These are phyloP conservation scores for Melanogaster broomeanus DNA, from an alignment of 768 basidiomycete species.

Conservation along the genomic window DNA sequence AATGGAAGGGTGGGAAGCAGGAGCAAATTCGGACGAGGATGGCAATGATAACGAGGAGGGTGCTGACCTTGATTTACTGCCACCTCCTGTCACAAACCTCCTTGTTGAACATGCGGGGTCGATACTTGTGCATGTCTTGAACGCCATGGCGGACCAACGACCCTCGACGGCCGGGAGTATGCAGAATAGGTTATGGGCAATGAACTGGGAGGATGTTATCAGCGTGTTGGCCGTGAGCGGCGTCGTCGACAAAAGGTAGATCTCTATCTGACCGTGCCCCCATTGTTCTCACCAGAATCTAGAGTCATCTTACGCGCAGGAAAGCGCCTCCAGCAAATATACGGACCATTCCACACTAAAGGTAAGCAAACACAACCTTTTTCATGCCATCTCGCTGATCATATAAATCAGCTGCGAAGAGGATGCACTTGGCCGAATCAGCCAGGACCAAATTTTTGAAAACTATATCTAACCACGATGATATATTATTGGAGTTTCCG, in stretches of 20 bases:
- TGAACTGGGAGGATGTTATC: constrained; percentile 67
- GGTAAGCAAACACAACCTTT: constrained; percentile 6
- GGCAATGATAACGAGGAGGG: constrained; percentile 25
- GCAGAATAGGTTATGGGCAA: constrained; percentile 63
- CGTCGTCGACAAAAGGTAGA: constrained; percentile 30
- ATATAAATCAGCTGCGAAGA: constrained; percentile 12
- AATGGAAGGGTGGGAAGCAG: constrained; percentile 1
- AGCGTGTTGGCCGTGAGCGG: constrained; percentile 49
- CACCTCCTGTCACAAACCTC: constrained; percentile 29
- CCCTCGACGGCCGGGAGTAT: constrained; percentile 57
- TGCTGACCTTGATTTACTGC: constrained; percentile 33
- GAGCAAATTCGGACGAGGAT: constrained; percentile 13
- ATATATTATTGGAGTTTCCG: background rate
- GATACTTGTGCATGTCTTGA: constrained; percentile 54
- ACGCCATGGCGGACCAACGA: constrained; percentile 54
- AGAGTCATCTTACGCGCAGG: constrained; percentile 26
- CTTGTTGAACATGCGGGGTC: constrained; percentile 46
- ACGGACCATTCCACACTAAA: constrained; percentile 21
- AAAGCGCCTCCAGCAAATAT: constrained; percentile 32
- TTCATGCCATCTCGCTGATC: constrained; percentile 1
- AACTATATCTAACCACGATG: constrained; percentile 24
- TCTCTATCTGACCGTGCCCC: background rate
- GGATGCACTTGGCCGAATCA: constrained; percentile 15
- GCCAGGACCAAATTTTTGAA: constrained; percentile 37
- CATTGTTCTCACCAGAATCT: constrained; percentile 1